Evolutionary conservation across 2,329 filamentous ascomycete species (phyloP).

Genomic region (Bipolaris sorokiniana): DNA sequence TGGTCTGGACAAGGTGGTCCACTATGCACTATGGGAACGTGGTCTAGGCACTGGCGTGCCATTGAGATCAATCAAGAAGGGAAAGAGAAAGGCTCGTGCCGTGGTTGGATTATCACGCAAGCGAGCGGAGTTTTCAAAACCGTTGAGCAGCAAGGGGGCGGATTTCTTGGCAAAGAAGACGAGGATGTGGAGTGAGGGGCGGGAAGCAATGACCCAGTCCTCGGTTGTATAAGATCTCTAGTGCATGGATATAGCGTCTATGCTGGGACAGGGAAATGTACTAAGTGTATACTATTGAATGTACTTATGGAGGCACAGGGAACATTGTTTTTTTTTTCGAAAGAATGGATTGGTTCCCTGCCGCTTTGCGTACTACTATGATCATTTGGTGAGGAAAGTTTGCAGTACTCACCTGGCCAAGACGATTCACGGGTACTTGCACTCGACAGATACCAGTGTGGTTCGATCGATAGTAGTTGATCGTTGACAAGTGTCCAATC

Average conservation of each 20-base stretch:
- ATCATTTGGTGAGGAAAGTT: neutral
- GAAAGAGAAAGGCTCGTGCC: neutral
- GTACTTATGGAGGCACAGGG: neutral
- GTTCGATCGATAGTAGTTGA: neutral
- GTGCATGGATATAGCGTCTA: neutral
- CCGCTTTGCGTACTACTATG: neutral
- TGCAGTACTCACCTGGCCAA: neutral
- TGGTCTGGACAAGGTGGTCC: constrained; percentile 81
- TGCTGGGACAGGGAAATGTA: neutral
- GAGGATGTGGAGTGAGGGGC: constrained; percentile 2
- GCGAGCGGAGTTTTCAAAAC: constrained; percentile 13
- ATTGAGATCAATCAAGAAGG: neutral
- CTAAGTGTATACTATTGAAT: constrained; percentile 9
- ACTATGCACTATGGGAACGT: constrained; percentile 64
- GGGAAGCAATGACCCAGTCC: neutral
- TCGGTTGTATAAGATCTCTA: constrained; percentile 1
- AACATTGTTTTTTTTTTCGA: neutral
- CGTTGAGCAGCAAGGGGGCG: constrained; percentile 17
- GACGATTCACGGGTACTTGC: neutral
- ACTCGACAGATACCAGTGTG: neutral
- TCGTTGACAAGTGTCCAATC: neutral
- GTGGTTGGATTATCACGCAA: constrained; percentile 10
- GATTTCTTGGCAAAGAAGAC: constrained; percentile 14
- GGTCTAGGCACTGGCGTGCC: constrained; percentile 12
- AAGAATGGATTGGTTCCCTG: neutral